phyloP scores from a whole-genome alignment of 768 basidiomycete species.

The Tubosaeta brunneosetosa region DNA sequence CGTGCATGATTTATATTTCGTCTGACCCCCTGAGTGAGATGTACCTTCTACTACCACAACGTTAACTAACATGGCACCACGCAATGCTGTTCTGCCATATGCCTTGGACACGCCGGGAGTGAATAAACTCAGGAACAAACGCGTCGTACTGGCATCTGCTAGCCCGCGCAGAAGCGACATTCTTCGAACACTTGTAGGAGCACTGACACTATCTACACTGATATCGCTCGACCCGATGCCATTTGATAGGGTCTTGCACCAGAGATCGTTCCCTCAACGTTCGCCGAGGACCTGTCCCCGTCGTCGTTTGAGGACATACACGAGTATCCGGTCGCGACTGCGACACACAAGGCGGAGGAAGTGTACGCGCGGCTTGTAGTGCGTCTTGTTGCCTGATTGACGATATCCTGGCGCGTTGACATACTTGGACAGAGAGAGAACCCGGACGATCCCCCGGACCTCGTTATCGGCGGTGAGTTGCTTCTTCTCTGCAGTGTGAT shows the following conservation, averaged over 20 bases:
- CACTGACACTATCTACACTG: not conserved
- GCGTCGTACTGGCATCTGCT: slow-evolving; percentile 80
- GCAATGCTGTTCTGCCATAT: slow-evolving; percentile 53
- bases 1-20: not conserved
- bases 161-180: slow-evolving; percentile 86
- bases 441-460: slow-evolving; percentile 68
- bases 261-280: slow-evolving; percentile 70
- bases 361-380: slow-evolving; percentile 83
- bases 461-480: slow-evolving; percentile 67
- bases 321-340: slow-evolving; percentile 74
- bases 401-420: not conserved
- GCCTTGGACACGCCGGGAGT: slow-evolving; percentile 59
- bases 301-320: slow-evolving; percentile 64
- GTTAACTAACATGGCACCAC: slow-evolving; percentile 16
- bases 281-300: slow-evolving; percentile 72
- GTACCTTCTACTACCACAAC: not conserved
- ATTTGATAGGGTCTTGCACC: slow-evolving; percentile 49
- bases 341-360: slow-evolving; percentile 76
- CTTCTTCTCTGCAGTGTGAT: not conserved
- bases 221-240: not conserved
- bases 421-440: slow-evolving; percentile 37
- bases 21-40: no score
- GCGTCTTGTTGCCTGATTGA: slow-evolving; percentile 20
- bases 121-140: slow-evolving; percentile 67
- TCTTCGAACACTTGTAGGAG: slow-evolving; percentile 65